These are phyloP conservation scores for Populus hybrid DNA, from an alignment of 441 rosid species.

Conservation along the genomic window DNA sequence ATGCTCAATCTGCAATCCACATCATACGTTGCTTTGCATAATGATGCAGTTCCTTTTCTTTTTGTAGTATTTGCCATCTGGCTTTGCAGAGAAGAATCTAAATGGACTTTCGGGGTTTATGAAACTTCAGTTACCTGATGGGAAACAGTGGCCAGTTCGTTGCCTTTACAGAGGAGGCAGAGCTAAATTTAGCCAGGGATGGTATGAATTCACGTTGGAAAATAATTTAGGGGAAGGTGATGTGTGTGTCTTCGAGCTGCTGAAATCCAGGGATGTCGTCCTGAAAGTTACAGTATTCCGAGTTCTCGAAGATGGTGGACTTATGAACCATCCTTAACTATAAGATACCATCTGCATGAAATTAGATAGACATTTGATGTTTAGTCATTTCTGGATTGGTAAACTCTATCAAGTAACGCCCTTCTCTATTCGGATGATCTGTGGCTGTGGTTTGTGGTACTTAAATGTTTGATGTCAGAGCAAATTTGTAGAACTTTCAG, in stretches of 20 bases:
- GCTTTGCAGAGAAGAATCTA: slow-evolving; percentile 86
- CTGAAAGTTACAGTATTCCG: slow-evolving; percentile 84
- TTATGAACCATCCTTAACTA: slow-evolving; percentile 27
- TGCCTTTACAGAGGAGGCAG: slow-evolving; percentile 84
- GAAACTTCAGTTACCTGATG: slow-evolving; percentile 76
- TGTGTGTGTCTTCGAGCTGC: slow-evolving; percentile 86
- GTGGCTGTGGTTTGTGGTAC: slow-evolving; percentile 1
- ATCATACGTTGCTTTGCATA: background rate
- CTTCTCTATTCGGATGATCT: slow-evolving; percentile 11
- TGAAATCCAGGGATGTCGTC: slow-evolving; percentile 65
- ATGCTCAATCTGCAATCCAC: background rate
- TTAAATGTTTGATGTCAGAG: slow-evolving; percentile 23
- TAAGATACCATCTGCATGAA: slow-evolving; percentile 7
- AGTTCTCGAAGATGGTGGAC: slow-evolving; percentile 36
- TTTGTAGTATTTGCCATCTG: slow-evolving; percentile 87
- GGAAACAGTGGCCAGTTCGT: slow-evolving; percentile 94
- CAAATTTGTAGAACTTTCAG: slow-evolving; percentile 22
- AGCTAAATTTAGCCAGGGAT: slow-evolving; percentile 93
- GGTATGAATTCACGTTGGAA: slow-evolving; percentile 88
- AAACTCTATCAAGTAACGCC: slow-evolving; percentile 20
- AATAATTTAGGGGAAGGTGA: slow-evolving; percentile 95
- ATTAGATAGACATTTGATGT: slow-evolving; percentile 14
- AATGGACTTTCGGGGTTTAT: slow-evolving; percentile 88
- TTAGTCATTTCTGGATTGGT: slow-evolving; percentile 23
- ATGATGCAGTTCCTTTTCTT: slow-evolving; percentile 3